Base-by-base conservation (phyloP, 2,329 filamentous ascomycete genomes). In the Colletotrichum sp. region DNA sequence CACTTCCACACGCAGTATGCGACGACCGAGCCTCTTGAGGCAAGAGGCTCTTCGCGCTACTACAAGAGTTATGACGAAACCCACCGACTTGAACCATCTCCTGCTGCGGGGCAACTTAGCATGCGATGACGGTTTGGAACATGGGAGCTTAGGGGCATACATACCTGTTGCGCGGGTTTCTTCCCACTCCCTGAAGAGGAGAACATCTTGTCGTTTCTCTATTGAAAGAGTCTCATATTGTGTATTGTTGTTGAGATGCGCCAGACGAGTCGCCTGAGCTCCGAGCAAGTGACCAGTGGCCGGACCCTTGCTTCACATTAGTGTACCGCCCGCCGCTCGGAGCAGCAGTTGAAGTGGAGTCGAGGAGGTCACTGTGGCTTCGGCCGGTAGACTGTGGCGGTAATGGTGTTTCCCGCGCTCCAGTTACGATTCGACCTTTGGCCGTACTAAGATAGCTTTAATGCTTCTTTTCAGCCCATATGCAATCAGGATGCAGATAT, bases 21-120 rank as follows among this genome's bases (percentile, higher is more conserved):
- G 34, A 65, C 67, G 66, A 32, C 67, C 48, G 43, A 75, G 67
- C 52, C 63, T 67, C 61, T 61, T 61, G 52, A 39, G n/a, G 34
- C 72, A 63, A 34, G 34, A 36, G 67, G 64, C 67, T 67, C 15
- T 59, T 67, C 67, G 68, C 59, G 70, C 64, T 52, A 52, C 43
- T 52, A 43, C 43, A 26, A 78, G 68, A 68, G 61, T 60, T 65
- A 71, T 75, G 36, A 70, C 39, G 66, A 61, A 59, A 89, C 90
- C 82, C 93, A 99, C 97, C 96, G 89, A 99, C 96, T 94, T 99
- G 96, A 81, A 98, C 95, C 97, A 99, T 99, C 91, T 99, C 97
- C 95, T 99, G 89, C 85, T 80, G 83, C 82, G 81, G 82, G 83
- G 83, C 79, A 79, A 83, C 34, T 85, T 80, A 86, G 82, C 79